phyloP scores from a whole-genome alignment of 371 early-diverging fungal species.

The Mycotypha africana region DNA sequence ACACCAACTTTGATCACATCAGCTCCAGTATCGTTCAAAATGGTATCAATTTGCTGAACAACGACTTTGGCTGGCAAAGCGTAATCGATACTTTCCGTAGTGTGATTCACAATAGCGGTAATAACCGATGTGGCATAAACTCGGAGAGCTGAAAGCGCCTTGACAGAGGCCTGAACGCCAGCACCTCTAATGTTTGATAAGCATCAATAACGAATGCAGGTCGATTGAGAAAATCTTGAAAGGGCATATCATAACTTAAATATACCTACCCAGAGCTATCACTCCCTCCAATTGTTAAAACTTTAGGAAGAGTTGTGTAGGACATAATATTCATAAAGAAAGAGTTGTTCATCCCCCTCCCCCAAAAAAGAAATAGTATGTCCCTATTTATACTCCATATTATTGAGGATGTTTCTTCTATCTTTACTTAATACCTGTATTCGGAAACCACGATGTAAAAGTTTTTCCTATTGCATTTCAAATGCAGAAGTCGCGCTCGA shows the following conservation, averaged over 20 bases:
- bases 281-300: conserved; percentile 61
- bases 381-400: too few relatives aligned
- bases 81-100: conserved; percentile 71
- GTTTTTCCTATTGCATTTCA: too few relatives aligned
- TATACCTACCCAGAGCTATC: conserved; percentile 53
- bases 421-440: too few relatives aligned
- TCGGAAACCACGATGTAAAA: too few relatives aligned
- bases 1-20: conserved; percentile 79
- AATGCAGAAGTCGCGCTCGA: too few relatives aligned
- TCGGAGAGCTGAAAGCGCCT: conserved; percentile 70
- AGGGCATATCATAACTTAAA: background rate
- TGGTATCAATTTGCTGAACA: conserved; percentile 61
- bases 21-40: conserved; percentile 72
- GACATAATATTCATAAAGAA: too few relatives aligned
- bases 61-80: conserved; percentile 62
- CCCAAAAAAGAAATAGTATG: too few relatives aligned
- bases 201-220: background rate
- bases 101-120: conserved; percentile 80
- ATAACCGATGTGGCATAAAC: conserved; percentile 74
- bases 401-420: too few relatives aligned
- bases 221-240: background rate
- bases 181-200: conserved; percentile 48
- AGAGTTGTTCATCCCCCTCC: too few relatives aligned
- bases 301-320: conserved; percentile 12
- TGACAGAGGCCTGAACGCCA: conserved; percentile 86